These are phyloP conservation scores for Kazachstania psychrophila DNA, from an alignment of 805 yeast genomes.

Conservation along the genomic window DNA sequence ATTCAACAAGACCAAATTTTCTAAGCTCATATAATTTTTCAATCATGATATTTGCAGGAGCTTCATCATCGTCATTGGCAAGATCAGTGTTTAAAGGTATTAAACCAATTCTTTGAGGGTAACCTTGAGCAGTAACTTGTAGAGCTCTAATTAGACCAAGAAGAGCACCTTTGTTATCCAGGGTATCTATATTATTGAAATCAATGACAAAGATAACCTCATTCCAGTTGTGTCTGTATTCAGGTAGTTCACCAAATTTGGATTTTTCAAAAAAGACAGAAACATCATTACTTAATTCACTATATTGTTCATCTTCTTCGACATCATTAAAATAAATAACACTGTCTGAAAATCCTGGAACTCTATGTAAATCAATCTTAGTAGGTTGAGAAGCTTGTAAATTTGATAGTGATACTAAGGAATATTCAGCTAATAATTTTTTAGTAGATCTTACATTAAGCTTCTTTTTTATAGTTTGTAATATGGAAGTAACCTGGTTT, in stretches of 20 bases:
- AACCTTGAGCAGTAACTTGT: constrained; percentile 40
- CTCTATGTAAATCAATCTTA: constrained; percentile 27
- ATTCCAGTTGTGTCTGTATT: constrained; percentile 63
- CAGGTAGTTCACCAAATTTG: constrained; percentile 57
- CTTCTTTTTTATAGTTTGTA: constrained; percentile 21
- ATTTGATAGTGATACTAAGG: constrained; percentile 17
- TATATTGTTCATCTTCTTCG: constrained; percentile 51
- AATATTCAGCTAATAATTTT: constrained; percentile 15
- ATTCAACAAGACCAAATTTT: constrained; percentile 7
- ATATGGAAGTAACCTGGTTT: constrained; percentile 7
- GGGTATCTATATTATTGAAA: constrained; percentile 32
- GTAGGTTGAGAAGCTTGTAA: constrained; percentile 24
- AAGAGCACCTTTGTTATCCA: constrained; percentile 35
- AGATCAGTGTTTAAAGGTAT: constrained; percentile 44
- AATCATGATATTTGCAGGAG: constrained; percentile 5
- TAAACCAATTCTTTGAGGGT: constrained; percentile 76
- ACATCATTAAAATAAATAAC: constrained; percentile 73
- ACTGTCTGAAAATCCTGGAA: constrained; percentile 27
- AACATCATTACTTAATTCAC: constrained; percentile 34
- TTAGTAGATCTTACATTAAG: constrained; percentile 10
- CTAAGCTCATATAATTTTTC: constrained; percentile 22
- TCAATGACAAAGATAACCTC: constrained; percentile 63
- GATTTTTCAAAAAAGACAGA: constrained; percentile 38
- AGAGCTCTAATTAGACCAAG: constrained; percentile 42
- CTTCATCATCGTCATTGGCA: background rate